phyloP scores from a whole-genome alignment of 2,329 filamentous ascomycete species.

The Aspergillus terreus region DNA sequence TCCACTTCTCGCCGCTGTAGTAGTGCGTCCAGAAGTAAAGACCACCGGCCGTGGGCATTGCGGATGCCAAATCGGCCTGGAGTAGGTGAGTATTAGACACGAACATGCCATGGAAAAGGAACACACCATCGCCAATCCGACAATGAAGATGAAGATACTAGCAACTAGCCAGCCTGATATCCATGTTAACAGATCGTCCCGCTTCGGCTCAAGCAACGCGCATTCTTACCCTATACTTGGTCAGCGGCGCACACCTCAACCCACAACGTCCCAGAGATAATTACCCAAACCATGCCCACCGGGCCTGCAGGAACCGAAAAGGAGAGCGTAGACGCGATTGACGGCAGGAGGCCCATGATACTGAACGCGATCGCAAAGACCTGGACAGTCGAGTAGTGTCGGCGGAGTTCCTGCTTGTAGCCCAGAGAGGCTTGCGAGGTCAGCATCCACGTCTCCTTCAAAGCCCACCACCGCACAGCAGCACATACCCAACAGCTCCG shows the following conservation, averaged over 20 bases:
- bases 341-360: slow-evolving; percentile 60
- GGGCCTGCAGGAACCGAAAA: slow-evolving; percentile 60
- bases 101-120: not conserved
- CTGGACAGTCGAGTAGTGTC: slow-evolving; percentile 61
- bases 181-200: not conserved
- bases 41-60: slow-evolving; percentile 58
- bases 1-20: slow-evolving; percentile 52
- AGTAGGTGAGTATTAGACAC: not conserved
- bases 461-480: not conserved
- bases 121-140: slow-evolving; percentile 56
- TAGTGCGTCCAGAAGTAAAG: slow-evolving; percentile 60
- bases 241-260: not conserved
- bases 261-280: slow-evolving; percentile 46
- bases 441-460: not conserved
- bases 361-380: slow-evolving; percentile 59
- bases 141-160: slow-evolving; percentile 55
- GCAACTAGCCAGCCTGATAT: slow-evolving; percentile 54
- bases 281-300: slow-evolving; percentile 59
- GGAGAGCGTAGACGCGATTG: slow-evolving; percentile 56
- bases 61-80: slow-evolving; percentile 49
- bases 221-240: not conserved
- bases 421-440: slow-evolving; percentile 32
- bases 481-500: slow-evolving; percentile 18
- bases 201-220: no score
- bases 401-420: slow-evolving; percentile 59